Evolutionary conservation across 495 filamentous ascomycete species (phyloP).

Genomic region (Thozetella sp.): DNA sequence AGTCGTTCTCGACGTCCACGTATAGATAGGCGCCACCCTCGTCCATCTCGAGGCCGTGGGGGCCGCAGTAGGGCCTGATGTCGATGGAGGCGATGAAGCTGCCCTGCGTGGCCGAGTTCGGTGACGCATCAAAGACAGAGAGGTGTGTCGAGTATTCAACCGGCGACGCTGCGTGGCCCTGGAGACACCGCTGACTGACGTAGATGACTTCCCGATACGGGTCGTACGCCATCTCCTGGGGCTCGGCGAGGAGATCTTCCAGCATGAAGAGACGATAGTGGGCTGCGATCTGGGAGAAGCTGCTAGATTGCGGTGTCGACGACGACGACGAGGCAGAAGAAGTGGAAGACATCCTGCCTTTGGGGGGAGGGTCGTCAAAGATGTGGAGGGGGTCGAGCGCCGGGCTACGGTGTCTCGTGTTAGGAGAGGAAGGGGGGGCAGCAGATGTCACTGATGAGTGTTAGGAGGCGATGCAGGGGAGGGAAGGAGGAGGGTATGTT

Average conservation of each 20-base stretch:
- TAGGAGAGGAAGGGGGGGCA: background rate
- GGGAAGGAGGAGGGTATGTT: background rate
- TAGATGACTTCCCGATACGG: slow-evolving; percentile 20
- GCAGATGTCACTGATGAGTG: background rate
- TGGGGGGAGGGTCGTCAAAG: background rate
- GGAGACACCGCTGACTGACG: slow-evolving; percentile 20
- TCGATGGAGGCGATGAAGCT: slow-evolving; percentile 17
- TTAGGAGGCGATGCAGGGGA: background rate
- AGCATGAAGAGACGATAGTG: slow-evolving; percentile 23
- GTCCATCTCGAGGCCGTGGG: slow-evolving; percentile 22
- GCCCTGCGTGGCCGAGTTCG: slow-evolving; percentile 4
- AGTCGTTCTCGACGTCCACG: slow-evolving; percentile 13
- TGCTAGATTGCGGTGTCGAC: too few species aligned
- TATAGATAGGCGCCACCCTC: slow-evolving; percentile 17
- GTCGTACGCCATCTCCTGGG: slow-evolving; percentile 23
- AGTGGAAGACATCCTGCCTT: background rate
- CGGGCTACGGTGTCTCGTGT: too few species aligned
- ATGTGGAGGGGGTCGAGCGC: background rate
- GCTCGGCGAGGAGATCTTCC: slow-evolving; percentile 24
- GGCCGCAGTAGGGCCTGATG: slow-evolving; percentile 18
- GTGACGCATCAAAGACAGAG: slow-evolving; percentile 14
- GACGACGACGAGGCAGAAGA: background rate
- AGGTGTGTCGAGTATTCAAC: slow-evolving; percentile 20
- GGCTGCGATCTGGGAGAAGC: slow-evolving; percentile 19
- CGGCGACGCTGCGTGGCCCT: slow-evolving; percentile 19